Base-by-base conservation (phyloP, 768 basidiomycete genomes). In the Russula sp. region DNA sequence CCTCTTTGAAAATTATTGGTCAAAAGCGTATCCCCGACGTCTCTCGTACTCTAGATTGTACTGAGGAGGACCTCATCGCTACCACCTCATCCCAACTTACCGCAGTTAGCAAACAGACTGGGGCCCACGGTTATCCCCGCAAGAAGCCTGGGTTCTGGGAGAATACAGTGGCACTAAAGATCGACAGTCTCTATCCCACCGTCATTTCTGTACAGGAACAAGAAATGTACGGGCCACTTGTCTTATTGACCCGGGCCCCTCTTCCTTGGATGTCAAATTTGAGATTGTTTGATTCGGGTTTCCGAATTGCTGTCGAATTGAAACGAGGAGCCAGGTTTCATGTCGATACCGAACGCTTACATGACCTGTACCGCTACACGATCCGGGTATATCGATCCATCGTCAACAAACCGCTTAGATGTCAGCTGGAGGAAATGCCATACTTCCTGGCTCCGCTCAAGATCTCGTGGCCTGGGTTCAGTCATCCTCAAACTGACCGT, bases 81-180 rank as follows among this genome's bases (percentile, higher is more conserved):
- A 45, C 52, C 9, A 16, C 32, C 9, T 53, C 53, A 14, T 43
- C 60, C 22, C 56, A 61, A 45, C 47, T 49, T 10, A 25, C 25
- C 34, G 45, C 48, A 18, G 48, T 42, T 2, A 63, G 32, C 43
- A 70, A 71, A 59, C 58, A 63, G 62, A 39, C 56, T 45, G 83
- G 83, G 10, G 79, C 80, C 13, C 78, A 80, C 42, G 73, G 75
- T 54, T 88, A 91, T 73, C 70, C 73, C 13, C 78, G 81, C 63
- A 86, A 81, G 70, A 72, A 69, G 49, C 82, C 90, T n/a, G 72
- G 76, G 42, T 89, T 93, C 69, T 92, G 91, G 91, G 64, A 65
- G 13, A 80, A 82, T 65, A 70, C 75, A 18, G 66, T 67, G 20
- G 60, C 67, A 53, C 66, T 69, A 60, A 62, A 69, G 18, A 67